Evolutionary conservation across 225 moss, liverwort and hornwort species (phyloP), one percentile per base, ranked within the genome.

Genomic region (Anthoceros angustus): DNA sequence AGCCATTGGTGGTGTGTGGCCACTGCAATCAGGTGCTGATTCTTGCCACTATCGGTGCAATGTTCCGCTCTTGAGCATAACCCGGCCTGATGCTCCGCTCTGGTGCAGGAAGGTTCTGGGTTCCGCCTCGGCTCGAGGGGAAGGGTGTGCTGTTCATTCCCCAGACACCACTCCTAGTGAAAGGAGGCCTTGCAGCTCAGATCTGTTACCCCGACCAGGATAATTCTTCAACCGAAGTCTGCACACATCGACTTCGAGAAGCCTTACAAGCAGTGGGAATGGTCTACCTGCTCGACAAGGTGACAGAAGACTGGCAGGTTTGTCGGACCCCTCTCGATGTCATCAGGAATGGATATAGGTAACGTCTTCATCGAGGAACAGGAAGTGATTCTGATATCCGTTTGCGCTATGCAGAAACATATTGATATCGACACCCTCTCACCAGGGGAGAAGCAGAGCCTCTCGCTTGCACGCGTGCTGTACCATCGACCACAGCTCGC

Each of bases 401-500:
- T 0, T 39, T 66, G 41, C 2, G 63, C 67, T 26, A 73, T 68
- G 42, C 69, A 16, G 68, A 72, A 65, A 48, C n/a, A 62, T 62
- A 71, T 63, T 72, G 78, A 71, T 9, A 49, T 65, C 25, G 66
- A 69, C 38, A 48, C 43, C 23, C 45, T 74, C 60, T 66, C 68
- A 67, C 78, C 74, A 43, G 71, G 71, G 45, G 74, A 78, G 65
- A 70, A 69, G 61, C 78, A 78, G 23, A 61, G 67, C 18, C 20
- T 78, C 40, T 71, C 78, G 18, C 62, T 78, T 10, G 71, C 78
- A 24, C 68, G 78, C 49, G 67, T 74, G 42, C 68, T 78, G n/a
- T 78, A 78, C 60, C 74, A 71, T 60, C 64, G 43, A 63, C 78
- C 78, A 40, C 74, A 78, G 41, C 66, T 78, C 40, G 69, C 69